Conservation (phyloP, 163 green algal genomes). For the Smithsoniella earleae region DNA sequence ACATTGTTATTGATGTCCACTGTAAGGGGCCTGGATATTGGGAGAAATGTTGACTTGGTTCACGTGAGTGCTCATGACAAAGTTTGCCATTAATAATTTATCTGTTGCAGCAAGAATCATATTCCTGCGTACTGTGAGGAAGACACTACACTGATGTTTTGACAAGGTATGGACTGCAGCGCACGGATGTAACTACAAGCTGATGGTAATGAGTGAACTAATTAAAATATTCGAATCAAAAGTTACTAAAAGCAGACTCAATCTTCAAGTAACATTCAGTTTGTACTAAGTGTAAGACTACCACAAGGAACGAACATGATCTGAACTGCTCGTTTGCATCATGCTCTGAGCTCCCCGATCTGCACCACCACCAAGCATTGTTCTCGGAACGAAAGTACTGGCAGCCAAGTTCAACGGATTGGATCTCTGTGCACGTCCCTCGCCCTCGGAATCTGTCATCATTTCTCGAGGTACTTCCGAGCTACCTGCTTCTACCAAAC, state of each 20-base stretch:
- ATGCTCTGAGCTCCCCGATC: constrained; percentile 25
- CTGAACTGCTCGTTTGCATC: constrained; percentile 16
- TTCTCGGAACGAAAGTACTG: constrained; percentile 2
- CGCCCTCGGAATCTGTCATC: background rate
- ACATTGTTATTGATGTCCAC: too few species aligned
- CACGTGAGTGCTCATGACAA: too few species aligned
- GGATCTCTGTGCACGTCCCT: background rate
- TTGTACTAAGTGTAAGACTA: too few species aligned
- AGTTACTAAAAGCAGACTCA: background rate
- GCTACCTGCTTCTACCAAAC: background rate
- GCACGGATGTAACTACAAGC: background rate
- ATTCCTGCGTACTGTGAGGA: too few species aligned
- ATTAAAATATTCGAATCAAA: background rate
- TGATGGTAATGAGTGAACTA: background rate
- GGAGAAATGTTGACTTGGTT: too few species aligned
- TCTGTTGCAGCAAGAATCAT: too few species aligned
- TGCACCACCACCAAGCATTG: background rate
- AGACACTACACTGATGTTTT: too few species aligned
- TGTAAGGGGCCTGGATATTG: too few species aligned
- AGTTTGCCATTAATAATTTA: too few species aligned
- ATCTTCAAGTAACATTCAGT: background rate
- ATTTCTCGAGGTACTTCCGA: background rate
- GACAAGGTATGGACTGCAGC: too few species aligned
- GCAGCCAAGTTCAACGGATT: background rate
- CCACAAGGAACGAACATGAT: too few species aligned